Percentiles rank a stretch among this genome's conserved stretches.
Conservation (phyloP, 1,139 yeast species). For the Yamadazyma friedrichii region DNA sequence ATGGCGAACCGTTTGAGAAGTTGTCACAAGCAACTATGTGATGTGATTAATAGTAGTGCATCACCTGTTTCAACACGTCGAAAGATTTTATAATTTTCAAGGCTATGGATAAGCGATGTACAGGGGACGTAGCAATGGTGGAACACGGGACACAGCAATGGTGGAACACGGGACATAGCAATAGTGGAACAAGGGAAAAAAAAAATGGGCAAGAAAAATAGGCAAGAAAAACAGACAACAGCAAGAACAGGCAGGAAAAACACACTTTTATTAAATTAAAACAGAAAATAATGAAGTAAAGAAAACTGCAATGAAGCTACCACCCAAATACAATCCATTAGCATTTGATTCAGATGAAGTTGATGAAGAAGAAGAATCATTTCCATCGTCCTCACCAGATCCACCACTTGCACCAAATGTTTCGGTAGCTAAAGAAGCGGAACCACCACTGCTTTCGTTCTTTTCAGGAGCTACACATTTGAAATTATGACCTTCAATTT, state of each 20-base stretch:
- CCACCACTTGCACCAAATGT: constrained; percentile 15
- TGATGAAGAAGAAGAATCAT: constrained; percentile 8
- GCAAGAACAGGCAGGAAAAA: too few relatives aligned
- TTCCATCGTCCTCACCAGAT: constrained; percentile 8
- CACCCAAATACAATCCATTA: constrained; percentile 10
- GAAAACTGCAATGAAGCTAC: constrained; percentile 13
- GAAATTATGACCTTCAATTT: constrained; percentile 47
- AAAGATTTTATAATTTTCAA: background rate
- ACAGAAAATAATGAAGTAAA: constrained; percentile 8
- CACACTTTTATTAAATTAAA: constrained; percentile 6
- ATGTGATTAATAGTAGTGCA: background rate
- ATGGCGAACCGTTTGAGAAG: too few relatives aligned
- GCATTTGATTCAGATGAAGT: constrained; percentile 3
- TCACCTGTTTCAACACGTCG: background rate
- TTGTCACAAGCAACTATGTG: too few relatives aligned
- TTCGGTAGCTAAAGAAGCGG: constrained; percentile 18
- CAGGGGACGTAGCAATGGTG: too few relatives aligned
- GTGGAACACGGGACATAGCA: too few relatives aligned
- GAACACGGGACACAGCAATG: too few relatives aligned
- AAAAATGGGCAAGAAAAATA: too few relatives aligned
- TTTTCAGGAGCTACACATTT: constrained; percentile 38
- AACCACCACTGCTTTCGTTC: constrained; percentile 17
- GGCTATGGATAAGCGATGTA: too few relatives aligned
- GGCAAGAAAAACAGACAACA: too few relatives aligned
- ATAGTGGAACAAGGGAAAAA: too few relatives aligned